Conservation (phyloP, 345 rosid genomes). For the Theobroma cacao region DNA sequence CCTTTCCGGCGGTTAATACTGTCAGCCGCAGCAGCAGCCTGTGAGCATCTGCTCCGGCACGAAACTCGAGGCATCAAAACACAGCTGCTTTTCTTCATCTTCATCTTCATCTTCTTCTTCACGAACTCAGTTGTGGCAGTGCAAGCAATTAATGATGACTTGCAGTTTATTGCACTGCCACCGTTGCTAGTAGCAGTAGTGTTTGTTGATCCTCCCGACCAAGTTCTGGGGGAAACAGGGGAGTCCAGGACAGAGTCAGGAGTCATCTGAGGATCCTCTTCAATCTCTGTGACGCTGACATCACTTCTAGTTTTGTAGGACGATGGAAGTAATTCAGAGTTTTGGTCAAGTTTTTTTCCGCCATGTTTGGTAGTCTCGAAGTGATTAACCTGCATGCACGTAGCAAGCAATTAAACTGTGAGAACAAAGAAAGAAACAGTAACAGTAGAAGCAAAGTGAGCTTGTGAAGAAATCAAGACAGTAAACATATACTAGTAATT, state of each 20-base stretch:
- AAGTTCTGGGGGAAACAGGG: not conserved
- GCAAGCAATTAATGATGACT: slow-evolving; percentile 12
- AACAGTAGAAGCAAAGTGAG: not conserved
- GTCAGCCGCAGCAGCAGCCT: slow-evolving; percentile 14
- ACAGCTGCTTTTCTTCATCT: slow-evolving; percentile 29
- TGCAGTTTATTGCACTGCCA: slow-evolving; percentile 17
- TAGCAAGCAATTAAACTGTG: not conserved
- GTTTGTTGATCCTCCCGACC: slow-evolving; percentile 4
- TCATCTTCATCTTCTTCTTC: not conserved
- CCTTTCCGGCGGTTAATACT: slow-evolving; percentile 50
- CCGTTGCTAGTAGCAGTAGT: slow-evolving; percentile 20
- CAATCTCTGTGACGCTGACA: not conserved
- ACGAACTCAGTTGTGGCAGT: slow-evolving; percentile 27
- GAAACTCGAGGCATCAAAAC: slow-evolving; percentile 21
- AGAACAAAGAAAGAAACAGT: not conserved
- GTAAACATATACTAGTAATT: not conserved
- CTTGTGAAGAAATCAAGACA: not conserved
- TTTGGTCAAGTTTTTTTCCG: slow-evolving; percentile 8
- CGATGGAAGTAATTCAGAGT: slow-evolving; percentile 34
- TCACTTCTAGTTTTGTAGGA: not conserved
- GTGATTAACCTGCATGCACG: slow-evolving; percentile 16
- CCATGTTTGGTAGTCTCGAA: not conserved
- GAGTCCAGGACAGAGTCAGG: slow-evolving; percentile 18
- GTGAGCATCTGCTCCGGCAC: slow-evolving; percentile 12
- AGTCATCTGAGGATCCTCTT: slow-evolving; percentile 9